Base-by-base conservation (phyloP, 2,329 filamentous ascomycete species). In the Colletotrichum lini region DNA sequence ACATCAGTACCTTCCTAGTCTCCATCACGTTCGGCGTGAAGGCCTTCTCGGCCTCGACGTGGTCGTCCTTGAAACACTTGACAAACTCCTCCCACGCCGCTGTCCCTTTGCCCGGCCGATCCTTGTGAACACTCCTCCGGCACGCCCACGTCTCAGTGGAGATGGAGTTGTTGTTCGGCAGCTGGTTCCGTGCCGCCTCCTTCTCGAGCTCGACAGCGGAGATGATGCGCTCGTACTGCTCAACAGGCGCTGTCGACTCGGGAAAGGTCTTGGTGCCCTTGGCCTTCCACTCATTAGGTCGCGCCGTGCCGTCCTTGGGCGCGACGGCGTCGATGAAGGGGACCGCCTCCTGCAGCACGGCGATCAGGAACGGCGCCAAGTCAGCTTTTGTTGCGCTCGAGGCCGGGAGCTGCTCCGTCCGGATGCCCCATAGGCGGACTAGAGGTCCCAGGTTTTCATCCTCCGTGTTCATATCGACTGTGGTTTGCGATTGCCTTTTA, bases 21-120 rank as follows among this genome's bases (percentile, higher is more conserved):
- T 74, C 76, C 61, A 80, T 53, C 1, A 85, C 79, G 12, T 77
- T 79, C 1, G 82, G 79, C 35, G 82, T 85, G 38, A 84, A 84
- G 1, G 75, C 79, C 76, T 75, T 78, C 74, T 85, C 84, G 0
- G 82, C 78, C 61, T 81, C 78, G 4, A 82, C 82, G 58, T 83
- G 78, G 77, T 80, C 79, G 47, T 87, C 83, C 75, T 90, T 88
- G 78, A 94, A 87, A 73, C 84, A 85, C 44, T 79, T 79, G 47
- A 86, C 83, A 78, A 94, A 93, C 79, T 94, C 92, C 0, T 81
- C 82, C 88, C 90, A 93, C 56, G 78, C 83, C 12, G 91, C 92
- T 0, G 90, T 90, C 10, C 88, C 86, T 30, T 76, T 76, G 49
- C 80, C 81, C 21, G 83, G 80, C 7, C 79, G 81, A 76, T 92